Percentiles rank a stretch among this genome's conserved stretches.
phyloP scores from a whole-genome alignment of 768 basidiomycete species.

The Termitomyces sp. region DNA sequence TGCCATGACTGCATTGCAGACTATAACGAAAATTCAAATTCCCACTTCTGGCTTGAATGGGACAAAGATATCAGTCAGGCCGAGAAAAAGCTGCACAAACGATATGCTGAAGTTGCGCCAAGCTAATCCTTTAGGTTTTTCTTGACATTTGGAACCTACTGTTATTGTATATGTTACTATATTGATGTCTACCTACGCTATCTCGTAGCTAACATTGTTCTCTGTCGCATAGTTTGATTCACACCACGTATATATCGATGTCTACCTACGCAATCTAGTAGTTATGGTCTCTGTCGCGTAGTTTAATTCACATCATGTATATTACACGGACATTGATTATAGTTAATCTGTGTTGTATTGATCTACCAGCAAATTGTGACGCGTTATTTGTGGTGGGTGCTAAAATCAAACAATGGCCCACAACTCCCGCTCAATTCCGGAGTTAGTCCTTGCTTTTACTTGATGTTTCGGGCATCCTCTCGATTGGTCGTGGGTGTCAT shows the following conservation, averaged over 20 bases:
- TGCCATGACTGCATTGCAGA: slow-evolving; percentile 42
- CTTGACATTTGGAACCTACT: neutral
- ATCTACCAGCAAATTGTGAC: no score
- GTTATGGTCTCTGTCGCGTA: no score
- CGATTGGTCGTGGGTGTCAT: slow-evolving; percentile 8
- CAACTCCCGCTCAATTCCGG: slow-evolving; percentile 8
- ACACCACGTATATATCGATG: no score
- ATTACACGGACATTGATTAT: no score
- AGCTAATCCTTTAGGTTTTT: neutral
- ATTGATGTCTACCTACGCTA: no score
- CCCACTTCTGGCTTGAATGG: slow-evolving; percentile 34
- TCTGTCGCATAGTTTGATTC: neutral
- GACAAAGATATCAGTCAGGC: slow-evolving; percentile 30
- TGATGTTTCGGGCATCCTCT: slow-evolving; percentile 14
- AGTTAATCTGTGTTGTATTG: no score
- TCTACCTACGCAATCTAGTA: no score
- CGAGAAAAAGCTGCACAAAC: slow-evolving; percentile 24
- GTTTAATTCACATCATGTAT: no score
- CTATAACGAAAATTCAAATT: slow-evolving; percentile 25
- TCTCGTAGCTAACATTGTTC: no score
- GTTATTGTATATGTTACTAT: no score
- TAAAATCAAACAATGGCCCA: neutral
- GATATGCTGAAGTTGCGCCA: neutral
- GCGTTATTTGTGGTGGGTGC: neutral
- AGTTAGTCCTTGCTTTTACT: neutral